Evolutionary conservation across 2,329 filamentous ascomycete genomes (phyloP).

Genomic region (Exophiala aquamarina): DNA sequence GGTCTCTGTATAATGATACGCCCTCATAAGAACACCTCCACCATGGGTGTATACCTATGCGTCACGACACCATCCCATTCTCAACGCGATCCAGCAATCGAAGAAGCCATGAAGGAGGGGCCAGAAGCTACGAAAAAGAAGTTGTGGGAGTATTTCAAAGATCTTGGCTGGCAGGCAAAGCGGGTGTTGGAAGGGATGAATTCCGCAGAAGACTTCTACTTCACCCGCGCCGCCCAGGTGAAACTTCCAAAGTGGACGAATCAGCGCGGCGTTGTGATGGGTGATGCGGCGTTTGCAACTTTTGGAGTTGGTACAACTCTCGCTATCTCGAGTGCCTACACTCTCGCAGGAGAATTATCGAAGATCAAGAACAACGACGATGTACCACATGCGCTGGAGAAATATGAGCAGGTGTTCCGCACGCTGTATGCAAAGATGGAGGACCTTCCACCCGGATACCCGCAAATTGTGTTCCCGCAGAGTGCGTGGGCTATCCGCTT

Average conservation of each 20-base stretch:
- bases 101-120: conserved; percentile 7
- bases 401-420: conserved; percentile 24
- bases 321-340: conserved; percentile 47
- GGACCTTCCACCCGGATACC: conserved; percentile 1
- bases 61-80: conserved; percentile 11
- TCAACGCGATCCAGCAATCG: conserved; percentile 7
- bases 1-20: conserved; percentile 12
- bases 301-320: conserved; percentile 37
- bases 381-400: conserved; percentile 15
- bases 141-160: conserved; percentile 31
- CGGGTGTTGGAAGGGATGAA: conserved; percentile 13
- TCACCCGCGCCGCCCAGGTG: too few species aligned
- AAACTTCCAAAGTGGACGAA: too few species aligned
- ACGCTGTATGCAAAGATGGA: conserved; percentile 28
- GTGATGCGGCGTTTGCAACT: conserved; percentile 42
- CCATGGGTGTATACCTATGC: conserved; percentile 24
- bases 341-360: conserved; percentile 53
- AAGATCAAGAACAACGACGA: conserved; percentile 18
- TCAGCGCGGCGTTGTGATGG: conserved; percentile 40
- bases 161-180: conserved; percentile 38
- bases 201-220: too few species aligned
- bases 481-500: too few species aligned
- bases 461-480: too few species aligned
- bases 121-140: conserved; percentile 30
- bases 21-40: conserved; percentile 20